phyloP scores from a whole-genome alignment of 1,284 basidiomycete species.

The Ustilago hordei region DNA sequence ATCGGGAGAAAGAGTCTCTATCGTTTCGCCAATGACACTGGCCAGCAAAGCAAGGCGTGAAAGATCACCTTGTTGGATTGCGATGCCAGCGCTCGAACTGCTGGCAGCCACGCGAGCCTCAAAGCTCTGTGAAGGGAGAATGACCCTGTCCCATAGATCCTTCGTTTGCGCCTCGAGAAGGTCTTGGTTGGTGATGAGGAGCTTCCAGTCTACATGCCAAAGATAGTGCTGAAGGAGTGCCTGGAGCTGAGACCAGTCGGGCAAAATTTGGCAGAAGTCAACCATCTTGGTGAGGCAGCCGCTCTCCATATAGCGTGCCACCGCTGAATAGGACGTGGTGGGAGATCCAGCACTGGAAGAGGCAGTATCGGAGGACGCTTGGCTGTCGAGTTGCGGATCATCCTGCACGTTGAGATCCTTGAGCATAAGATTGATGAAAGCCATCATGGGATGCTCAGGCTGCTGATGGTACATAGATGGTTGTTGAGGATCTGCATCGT shows the following conservation, averaged over 20 bases:
- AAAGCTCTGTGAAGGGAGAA: constrained; percentile 25
- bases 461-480: constrained; percentile 1
- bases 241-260: constrained; percentile 33
- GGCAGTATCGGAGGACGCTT: constrained; percentile 22
- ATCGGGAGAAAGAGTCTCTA: constrained; percentile 37
- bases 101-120: not conserved
- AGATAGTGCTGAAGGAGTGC: constrained; percentile 34
- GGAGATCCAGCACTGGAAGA: constrained; percentile 11
- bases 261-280: constrained; percentile 33
- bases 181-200: constrained; percentile 46
- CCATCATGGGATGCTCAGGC: constrained; percentile 45
- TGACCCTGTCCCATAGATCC: constrained; percentile 35
- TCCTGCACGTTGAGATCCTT: constrained; percentile 40
- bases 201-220: constrained; percentile 53
- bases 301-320: constrained; percentile 25
- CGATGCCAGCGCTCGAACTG: not conserved
- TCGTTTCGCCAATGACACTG: constrained; percentile 37
- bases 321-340: not conserved
- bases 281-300: constrained; percentile 24
- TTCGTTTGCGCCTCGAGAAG: constrained; percentile 28
- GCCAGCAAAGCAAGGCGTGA: constrained; percentile 40
- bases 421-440: constrained; percentile 53
- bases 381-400: constrained; percentile 14
- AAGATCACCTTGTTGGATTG: constrained; percentile 35
- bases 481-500: constrained; percentile 36